Conservation (phyloP, 2,329 filamentous ascomycete species). For the Cadophora gregata region DNA sequence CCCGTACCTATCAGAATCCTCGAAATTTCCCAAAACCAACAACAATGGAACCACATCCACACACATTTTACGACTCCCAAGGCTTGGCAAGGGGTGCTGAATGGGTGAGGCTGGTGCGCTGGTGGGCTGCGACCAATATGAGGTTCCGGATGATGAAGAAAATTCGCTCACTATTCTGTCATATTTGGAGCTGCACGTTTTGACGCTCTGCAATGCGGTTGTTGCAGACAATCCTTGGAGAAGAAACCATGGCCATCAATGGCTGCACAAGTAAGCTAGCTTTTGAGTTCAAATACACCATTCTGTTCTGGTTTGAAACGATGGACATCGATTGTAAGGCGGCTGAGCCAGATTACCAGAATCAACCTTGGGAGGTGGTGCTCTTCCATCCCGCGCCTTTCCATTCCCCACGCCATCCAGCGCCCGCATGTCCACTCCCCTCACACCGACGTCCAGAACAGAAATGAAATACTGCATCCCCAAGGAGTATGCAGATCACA, state of each 20-base stretch:
- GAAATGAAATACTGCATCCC: neutral
- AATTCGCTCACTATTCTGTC: neutral
- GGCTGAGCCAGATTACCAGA: neutral
- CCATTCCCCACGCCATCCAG: neutral
- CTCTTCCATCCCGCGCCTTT: conserved; percentile 1
- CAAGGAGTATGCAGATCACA: neutral
- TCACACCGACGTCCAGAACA: neutral
- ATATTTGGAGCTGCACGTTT: neutral
- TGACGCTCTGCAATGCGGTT: neutral
- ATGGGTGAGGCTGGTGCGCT: neutral
- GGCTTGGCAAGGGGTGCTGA: neutral
- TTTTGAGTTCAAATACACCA: neutral
- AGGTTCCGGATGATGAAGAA: neutral
- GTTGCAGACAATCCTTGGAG: neutral
- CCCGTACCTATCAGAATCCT: neutral
- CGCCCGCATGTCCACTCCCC: neutral
- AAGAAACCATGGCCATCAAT: neutral
- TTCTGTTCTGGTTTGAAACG: neutral
- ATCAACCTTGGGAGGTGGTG: neutral
- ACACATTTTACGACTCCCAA: neutral
- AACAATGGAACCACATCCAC: neutral
- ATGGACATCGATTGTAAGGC: neutral
- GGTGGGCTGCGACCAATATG: neutral
- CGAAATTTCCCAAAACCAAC: conserved; percentile 6
- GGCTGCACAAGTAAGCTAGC: neutral